Base-by-base conservation (phyloP, 2,329 filamentous ascomycete species). In the Sporothrix protearum region DNA sequence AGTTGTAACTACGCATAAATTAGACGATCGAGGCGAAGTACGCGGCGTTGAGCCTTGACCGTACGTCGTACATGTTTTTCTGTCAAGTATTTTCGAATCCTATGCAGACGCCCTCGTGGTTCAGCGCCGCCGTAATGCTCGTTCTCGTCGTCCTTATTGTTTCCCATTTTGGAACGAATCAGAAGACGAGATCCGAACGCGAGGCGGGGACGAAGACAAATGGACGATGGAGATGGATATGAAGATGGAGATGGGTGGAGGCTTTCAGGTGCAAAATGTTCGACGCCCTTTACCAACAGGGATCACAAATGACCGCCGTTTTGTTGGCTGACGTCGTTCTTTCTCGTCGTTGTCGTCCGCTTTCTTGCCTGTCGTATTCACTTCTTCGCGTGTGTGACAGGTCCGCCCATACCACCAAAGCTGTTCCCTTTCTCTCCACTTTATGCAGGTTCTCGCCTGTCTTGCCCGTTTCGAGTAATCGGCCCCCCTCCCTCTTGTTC, bases 381-480 rank as follows among this genome's bases (percentile, higher is more conserved):
- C n/a, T 55, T 57, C 28, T 14, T 25, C 22, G n/a, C 59, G 33
- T 69, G 42, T 53, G 57, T 68, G 28, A 16, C 49, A 9, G 42
- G 39, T 10, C 39, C 39, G n/a, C 9, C 6, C 12, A 14, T 14
- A 45, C 19, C 33, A 36, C 12, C 55, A 33, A 19, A 16, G 3
- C 25, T 36, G 33, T 39, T 33, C 53, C 12, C 30, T 28, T 59
- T 10, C 55, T 42, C 59, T 45, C 59, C 59, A 64, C 59, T 64
- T 59, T 64, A 64, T 64, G 51, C 64, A 30, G 51, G n/a, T 64
- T 36, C 71, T 73, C 71, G 71, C 69, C 69, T 73, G 69, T 73
- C 69, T 73, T 73, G 63, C 33, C 71, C 69, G 36, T 68, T 66
- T 73, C 64, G 45, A 73, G 69, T 63, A 73, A 63, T 66, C 42